Percentiles rank a stretch among this genome's conserved stretches.
Conservation (phyloP, 2,329 filamentous ascomycete species). For the Fusarium ramigenum region DNA sequence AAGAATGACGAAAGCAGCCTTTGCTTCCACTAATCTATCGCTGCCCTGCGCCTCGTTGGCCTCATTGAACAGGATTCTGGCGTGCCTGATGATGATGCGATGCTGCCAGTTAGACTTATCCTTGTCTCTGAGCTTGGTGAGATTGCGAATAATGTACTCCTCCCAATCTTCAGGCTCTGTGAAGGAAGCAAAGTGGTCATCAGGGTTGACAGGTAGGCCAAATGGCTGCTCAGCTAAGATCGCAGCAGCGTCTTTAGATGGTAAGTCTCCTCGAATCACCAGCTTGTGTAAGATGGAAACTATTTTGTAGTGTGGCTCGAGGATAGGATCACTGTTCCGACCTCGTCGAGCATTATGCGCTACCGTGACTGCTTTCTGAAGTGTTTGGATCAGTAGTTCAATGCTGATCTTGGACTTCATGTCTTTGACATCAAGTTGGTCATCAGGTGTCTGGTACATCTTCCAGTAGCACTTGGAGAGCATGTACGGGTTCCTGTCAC, state of each 20-base stretch:
- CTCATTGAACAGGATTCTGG: slow-evolving; percentile 63
- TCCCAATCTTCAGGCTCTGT: slow-evolving; percentile 67
- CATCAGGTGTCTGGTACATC: slow-evolving; percentile 63
- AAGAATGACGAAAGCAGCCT: slow-evolving; percentile 82
- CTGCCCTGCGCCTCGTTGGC: slow-evolving; percentile 51
- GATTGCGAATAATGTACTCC: slow-evolving; percentile 61
- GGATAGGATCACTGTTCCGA: slow-evolving; percentile 75
- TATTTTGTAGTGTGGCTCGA: slow-evolving; percentile 94
- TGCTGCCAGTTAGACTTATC: slow-evolving; percentile 98
- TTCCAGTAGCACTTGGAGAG: slow-evolving; percentile 71
- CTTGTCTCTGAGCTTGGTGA: slow-evolving; percentile 67
- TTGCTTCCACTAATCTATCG: slow-evolving; percentile 70
- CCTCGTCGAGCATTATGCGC: slow-evolving; percentile 64
- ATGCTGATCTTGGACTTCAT: slow-evolving; percentile 44
- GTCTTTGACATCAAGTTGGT: slow-evolving; percentile 57
- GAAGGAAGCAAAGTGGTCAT: slow-evolving; percentile 50
- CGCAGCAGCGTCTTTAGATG: slow-evolving; percentile 58
- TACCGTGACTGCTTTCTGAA: slow-evolving; percentile 62
- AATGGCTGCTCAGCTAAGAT: slow-evolving; percentile 67
- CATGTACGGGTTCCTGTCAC: slow-evolving; percentile 65
- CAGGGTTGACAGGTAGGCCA: slow-evolving; percentile 49
- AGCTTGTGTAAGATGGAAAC: slow-evolving; percentile 85
- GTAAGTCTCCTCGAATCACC: slow-evolving; percentile 64
- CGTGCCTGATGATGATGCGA: slow-evolving; percentile 82
- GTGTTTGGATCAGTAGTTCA: slow-evolving; percentile 56